phyloP scores from a whole-genome alignment of 2,329 filamentous ascomycete genomes.

The Neoscytalidium dimidiatum region DNA sequence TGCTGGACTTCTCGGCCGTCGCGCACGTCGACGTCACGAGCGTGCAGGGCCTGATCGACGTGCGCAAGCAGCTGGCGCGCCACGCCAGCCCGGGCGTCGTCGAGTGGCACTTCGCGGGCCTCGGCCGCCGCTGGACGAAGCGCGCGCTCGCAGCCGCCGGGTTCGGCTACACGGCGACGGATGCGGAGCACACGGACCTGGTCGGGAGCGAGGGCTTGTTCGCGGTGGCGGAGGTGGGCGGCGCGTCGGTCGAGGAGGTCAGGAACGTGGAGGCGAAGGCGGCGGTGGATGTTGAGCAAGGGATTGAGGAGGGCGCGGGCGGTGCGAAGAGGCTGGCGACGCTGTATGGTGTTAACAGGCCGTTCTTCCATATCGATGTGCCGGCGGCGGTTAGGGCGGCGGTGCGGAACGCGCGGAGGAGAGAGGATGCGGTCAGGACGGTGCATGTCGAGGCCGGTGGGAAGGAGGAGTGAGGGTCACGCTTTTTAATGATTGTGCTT shows the following conservation, averaged over 20 bases:
- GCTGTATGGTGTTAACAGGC: constrained; percentile 28
- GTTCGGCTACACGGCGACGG: constrained; percentile 72
- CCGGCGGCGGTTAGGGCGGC: constrained; percentile 28
- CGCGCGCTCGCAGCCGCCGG: constrained; percentile 82
- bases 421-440: background rate
- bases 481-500: background rate
- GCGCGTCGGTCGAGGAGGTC: constrained; percentile 21
- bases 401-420: constrained; percentile 19
- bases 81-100: constrained; percentile 72
- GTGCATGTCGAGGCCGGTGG: background rate
- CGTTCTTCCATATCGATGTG: constrained; percentile 34
- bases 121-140: constrained; percentile 94
- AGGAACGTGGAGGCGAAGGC: background rate
- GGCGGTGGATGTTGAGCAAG: constrained; percentile 22
- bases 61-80: constrained; percentile 87
- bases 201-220: background rate
- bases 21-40: constrained; percentile 94
- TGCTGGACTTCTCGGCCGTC: constrained; percentile 89
- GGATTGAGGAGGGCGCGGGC: background rate
- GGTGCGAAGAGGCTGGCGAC: constrained; percentile 17
- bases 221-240: constrained; percentile 25
- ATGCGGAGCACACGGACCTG: background rate
- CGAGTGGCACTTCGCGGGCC: constrained; percentile 92
- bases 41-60: constrained; percentile 87
- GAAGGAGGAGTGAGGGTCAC: background rate